phyloP scores from a whole-genome alignment of 1,284 basidiomycete genomes.

The Fomitopsis schrenkii region DNA sequence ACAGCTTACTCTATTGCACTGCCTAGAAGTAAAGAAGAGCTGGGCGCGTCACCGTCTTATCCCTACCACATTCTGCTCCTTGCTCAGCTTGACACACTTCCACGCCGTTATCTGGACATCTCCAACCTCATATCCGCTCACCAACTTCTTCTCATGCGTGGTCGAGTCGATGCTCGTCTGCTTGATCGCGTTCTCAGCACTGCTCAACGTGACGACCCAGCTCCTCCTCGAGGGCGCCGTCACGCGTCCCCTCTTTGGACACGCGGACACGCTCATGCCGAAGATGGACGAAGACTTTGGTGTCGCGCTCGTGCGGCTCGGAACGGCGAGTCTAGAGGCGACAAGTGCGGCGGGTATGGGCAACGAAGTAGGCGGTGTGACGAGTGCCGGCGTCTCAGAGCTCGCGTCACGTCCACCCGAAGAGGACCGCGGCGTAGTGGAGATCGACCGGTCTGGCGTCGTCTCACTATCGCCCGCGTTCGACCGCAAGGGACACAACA shows the following conservation, averaged over 20 bases:
- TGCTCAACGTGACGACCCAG: constrained; percentile 60
- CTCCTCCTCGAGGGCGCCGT: constrained; percentile 52
- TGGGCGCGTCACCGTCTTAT: constrained; percentile 60
- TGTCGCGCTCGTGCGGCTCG: constrained; percentile 62
- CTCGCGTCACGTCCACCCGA: constrained; percentile 13
- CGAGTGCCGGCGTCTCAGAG: constrained; percentile 28
- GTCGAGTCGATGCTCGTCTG: constrained; percentile 59
- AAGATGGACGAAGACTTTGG: constrained; percentile 70
- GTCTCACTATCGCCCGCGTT: constrained; percentile 29
- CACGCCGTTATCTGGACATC: constrained; percentile 54
- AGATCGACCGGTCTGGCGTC: constrained; percentile 41
- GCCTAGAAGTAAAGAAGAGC: constrained; percentile 54
- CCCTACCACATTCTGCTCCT: constrained; percentile 58
- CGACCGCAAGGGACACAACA: constrained; percentile 16
- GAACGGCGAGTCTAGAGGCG: constrained; percentile 70
- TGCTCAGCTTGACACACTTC: constrained; percentile 61
- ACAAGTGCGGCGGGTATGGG: constrained; percentile 67
- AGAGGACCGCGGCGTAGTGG: constrained; percentile 30
- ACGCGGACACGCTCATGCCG: constrained; percentile 38
- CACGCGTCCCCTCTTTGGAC: constrained; percentile 44
- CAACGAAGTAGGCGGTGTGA: constrained; percentile 63
- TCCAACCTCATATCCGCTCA: constrained; percentile 52
- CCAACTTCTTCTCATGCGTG: constrained; percentile 68
- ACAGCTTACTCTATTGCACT: constrained; percentile 59
- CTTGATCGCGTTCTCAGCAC: constrained; percentile 51